Evolutionary conservation across 345 rosid genomes (phyloP).

Genomic region (Passiflora organensis): DNA sequence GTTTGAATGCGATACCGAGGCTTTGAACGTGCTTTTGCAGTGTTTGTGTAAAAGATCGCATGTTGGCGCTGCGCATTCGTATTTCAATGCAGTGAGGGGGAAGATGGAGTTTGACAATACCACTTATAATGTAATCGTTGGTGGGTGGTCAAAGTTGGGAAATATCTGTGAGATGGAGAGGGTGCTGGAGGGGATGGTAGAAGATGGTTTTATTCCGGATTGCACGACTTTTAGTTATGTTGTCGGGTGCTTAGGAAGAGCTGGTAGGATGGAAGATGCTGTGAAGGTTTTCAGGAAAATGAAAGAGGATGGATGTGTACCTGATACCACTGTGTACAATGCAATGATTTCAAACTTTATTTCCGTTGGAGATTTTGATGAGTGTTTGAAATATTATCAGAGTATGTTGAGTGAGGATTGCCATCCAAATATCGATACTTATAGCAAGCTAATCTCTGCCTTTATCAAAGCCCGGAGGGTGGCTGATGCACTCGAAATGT

Average conservation of each 20-base stretch:
- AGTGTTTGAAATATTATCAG: conserved; percentile 46
- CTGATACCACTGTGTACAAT: conserved; percentile 52
- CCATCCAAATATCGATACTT: conserved; percentile 58
- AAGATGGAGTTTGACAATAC: conserved; percentile 37
- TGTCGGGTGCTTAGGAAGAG: conserved; percentile 76
- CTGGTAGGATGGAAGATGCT: conserved; percentile 59
- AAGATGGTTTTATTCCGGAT: conserved; percentile 47
- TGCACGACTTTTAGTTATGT: conserved; percentile 52
- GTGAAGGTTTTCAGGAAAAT: conserved; percentile 49
- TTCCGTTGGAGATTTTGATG: conserved; percentile 46
- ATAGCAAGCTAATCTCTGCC: conserved; percentile 51
- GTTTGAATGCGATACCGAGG: conserved; percentile 41
- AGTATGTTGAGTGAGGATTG: conserved; percentile 43
- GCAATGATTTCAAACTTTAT: conserved; percentile 73
- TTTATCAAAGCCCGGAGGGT: conserved; percentile 64
- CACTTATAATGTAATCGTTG: conserved; percentile 54
- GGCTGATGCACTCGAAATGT: conserved; percentile 85
- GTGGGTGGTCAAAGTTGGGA: conserved; percentile 81
- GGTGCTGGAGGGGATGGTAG: conserved; percentile 57
- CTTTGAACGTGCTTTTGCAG: conserved; percentile 58
- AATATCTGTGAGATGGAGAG: conserved; percentile 51
- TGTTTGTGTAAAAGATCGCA: conserved; percentile 68
- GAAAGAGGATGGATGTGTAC: conserved; percentile 41
- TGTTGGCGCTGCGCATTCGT: conserved; percentile 58
- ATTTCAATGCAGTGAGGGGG: conserved; percentile 48